Base-by-base conservation (phyloP, 2,329 filamentous ascomycete species). In the Venturia aucupariae region DNA sequence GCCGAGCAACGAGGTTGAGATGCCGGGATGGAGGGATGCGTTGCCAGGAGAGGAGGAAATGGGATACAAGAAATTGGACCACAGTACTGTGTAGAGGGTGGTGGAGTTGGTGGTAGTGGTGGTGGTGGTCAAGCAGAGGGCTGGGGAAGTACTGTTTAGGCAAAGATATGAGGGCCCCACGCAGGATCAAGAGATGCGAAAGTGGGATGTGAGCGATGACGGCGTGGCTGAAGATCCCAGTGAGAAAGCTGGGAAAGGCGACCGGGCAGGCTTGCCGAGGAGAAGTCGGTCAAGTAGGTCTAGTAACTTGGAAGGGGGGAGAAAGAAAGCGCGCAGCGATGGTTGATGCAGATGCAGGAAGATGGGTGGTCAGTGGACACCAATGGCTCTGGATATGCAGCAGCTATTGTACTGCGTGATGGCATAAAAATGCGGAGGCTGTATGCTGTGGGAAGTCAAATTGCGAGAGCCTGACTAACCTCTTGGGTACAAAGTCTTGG, bases 151-250 rank as follows among this genome's bases (percentile, higher is more conserved):
- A 57, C 51, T n/a, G 11, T 35, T 38, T 57, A 35, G 51, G 51
- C 51, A 57, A 57, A 32, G 48, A 54, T 54, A 32, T 32, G 24
- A 27, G n/a, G n/a, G 5, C 22, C 46, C 27, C 6, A 22, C 30
- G 35, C 51, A 57, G 11, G 51, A 57, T 57, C 35, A 35, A 15
- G 51, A 57, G 32, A 13, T 30, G 51, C 27, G 30, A 32, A 57
- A 19, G 51, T 57, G 51, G 51, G 51, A 57, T 57, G 51, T 57
- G 51, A 32, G 51, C 30, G 15, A 57, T 57, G 51, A 57, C 51
- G 51, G 35, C 48, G 48, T 54, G 48, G 48, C 48, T 54, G 48
- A 32, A 15, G n/a, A 54, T 54, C 24, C 48, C 17, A 13, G 48
- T 54, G 32, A 11, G 39, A 13, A 17, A 41, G 11, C 39, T 41